A percentile compares a stretch with the other conserved stretches of the same genome.
These are phyloP conservation scores for Polychaeton citri DNA, from an alignment of 2,329 filamentous ascomycete species.

Conservation along the genomic window DNA sequence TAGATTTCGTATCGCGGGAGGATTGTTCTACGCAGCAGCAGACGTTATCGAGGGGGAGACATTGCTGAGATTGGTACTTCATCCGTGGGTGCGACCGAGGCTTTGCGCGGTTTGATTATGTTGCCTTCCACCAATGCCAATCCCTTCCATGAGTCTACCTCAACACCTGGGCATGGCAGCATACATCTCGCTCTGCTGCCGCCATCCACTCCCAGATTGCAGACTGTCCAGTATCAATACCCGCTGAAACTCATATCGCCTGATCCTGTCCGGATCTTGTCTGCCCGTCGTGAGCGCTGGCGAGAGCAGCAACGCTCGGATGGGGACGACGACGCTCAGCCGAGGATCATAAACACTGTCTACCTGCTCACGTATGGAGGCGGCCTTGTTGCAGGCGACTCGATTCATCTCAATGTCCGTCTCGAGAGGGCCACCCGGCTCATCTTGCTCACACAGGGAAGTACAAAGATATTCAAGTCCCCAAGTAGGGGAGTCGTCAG, in stretches of 20 bases:
- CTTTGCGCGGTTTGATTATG: too few species aligned
- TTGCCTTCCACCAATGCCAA: too few species aligned
- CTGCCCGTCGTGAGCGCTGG: conserved; percentile 4
- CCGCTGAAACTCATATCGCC: conserved; percentile 88
- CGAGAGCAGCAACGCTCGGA: not conserved
- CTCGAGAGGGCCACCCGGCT: conserved; percentile 54
- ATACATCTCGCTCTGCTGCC: conserved; percentile 64
- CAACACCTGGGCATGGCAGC: conserved; percentile 62
- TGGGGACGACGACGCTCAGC: conserved; percentile 5
- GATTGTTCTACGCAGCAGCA: too few species aligned
- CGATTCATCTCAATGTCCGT: conserved; percentile 58
- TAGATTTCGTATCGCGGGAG: too few species aligned
- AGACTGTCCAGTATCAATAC: conserved; percentile 75
- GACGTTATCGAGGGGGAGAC: too few species aligned
- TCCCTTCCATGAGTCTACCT: conserved; percentile 65
- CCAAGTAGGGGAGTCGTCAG: conserved; percentile 29
- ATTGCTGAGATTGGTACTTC: too few species aligned
- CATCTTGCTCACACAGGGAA: conserved; percentile 51
- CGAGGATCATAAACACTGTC: conserved; percentile 54
- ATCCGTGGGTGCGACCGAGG: too few species aligned
- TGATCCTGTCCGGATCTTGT: conserved; percentile 43
- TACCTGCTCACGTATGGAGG: conserved; percentile 93
- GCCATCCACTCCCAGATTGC: conserved; percentile 55
- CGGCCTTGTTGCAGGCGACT: conserved; percentile 78
- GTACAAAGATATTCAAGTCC: conserved; percentile 93